Evolutionary conservation across 331 rosid species (phyloP).

Genomic region (Rhamnella rubrinervis): DNA sequence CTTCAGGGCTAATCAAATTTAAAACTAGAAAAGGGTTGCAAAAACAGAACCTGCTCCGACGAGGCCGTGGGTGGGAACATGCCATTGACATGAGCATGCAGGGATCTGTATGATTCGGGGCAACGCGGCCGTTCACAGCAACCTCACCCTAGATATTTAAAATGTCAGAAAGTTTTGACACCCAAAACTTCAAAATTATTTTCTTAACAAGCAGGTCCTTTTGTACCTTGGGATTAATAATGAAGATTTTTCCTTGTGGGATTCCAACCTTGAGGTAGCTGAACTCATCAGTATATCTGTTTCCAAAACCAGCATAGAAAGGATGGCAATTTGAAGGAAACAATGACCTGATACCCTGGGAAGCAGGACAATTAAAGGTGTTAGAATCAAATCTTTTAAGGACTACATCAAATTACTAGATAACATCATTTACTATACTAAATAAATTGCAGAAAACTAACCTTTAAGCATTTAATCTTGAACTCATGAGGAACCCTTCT

Average conservation of each 20-base stretch:
- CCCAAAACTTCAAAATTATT: background rate
- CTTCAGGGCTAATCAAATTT: background rate
- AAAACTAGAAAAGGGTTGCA: background rate
- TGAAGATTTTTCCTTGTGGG: conserved; percentile 89
- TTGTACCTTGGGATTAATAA: conserved; percentile 88
- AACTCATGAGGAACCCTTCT: conserved; percentile 97
- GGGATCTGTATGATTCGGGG: conserved; percentile 73
- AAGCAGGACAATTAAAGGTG: conserved; percentile 2
- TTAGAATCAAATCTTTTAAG: background rate
- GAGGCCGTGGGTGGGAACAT: conserved; percentile 59
- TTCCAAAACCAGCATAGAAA: conserved; percentile 98
- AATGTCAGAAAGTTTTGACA: conserved; percentile 20
- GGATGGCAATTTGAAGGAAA: conserved; percentile 91
- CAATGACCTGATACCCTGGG: background rate
- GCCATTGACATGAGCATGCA: conserved; percentile 82
- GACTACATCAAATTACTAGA: background rate
- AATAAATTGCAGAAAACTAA: conserved; percentile 39
- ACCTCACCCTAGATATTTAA: conserved; percentile 75
- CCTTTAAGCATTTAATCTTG: conserved; percentile 94
- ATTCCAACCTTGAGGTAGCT: conserved; percentile 96
- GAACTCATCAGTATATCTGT: conserved; percentile 92
- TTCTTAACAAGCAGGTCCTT: conserved; percentile 9
- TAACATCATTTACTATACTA: background rate
- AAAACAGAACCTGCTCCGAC: conserved; percentile 52
- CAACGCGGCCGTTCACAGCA: conserved; percentile 67